A percentile compares a stretch with the other conserved stretches of the same genome.
Conservation (phyloP, 768 basidiomycete species). For the Lepiota venenata region DNA sequence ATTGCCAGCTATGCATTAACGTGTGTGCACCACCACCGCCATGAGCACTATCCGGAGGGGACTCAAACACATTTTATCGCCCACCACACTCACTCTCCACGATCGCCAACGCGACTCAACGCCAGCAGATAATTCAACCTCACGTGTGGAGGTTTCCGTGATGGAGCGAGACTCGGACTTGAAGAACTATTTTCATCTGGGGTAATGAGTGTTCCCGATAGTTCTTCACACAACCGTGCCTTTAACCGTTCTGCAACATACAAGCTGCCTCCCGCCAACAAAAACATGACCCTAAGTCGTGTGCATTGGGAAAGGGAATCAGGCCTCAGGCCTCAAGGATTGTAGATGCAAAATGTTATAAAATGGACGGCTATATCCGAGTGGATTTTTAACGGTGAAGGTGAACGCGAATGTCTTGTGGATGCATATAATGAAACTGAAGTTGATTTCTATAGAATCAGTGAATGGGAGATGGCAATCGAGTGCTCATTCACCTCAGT, state of each 20-base stretch:
- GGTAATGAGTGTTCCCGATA: neutral
- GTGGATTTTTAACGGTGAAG: neutral
- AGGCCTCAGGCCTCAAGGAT: too few species aligned
- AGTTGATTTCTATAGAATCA: constrained; percentile 36
- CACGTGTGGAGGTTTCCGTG: neutral
- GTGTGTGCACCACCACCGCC: neutral
- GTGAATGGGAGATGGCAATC: constrained; percentile 1
- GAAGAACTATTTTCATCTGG: too few species aligned
- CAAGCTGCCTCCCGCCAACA: constrained; percentile 71
- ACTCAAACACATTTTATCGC: constrained; percentile 34
- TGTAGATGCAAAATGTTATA: constrained; percentile 75
- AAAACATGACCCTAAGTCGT: constrained; percentile 73
- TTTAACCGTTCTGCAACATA: constrained; percentile 56
- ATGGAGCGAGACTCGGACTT: too few species aligned
- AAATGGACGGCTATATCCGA: constrained; percentile 42
- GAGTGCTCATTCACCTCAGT: constrained; percentile 42
- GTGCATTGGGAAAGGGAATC: constrained; percentile 66
- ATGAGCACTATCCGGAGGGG: constrained; percentile 23
- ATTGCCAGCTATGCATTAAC: constrained; percentile 13
- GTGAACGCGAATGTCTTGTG: constrained; percentile 18
- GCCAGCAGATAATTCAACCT: constrained; percentile 50
- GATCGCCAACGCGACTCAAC: constrained; percentile 48
- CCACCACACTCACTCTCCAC: constrained; percentile 29
- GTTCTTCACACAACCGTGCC: constrained; percentile 31
- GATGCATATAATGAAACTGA: constrained; percentile 56